phyloP scores from a whole-genome alignment of 1,284 basidiomycete genomes.

The Stereum hirsutum region DNA sequence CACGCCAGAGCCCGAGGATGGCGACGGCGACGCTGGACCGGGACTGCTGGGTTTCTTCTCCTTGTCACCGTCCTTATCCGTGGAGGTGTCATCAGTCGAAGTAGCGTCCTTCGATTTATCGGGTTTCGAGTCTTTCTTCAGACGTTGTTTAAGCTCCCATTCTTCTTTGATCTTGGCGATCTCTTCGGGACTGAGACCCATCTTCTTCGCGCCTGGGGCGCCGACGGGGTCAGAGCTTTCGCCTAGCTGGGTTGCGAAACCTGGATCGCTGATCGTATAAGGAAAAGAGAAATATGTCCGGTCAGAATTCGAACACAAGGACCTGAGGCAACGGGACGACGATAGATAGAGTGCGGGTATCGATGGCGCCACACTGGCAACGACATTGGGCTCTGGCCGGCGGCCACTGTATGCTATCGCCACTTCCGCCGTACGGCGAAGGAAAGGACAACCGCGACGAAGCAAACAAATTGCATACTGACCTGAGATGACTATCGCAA shows the following conservation, averaged over 20 bases:
- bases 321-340: too few relatives aligned
- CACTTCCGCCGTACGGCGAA: too few relatives aligned
- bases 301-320: too few relatives aligned
- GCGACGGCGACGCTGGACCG: slow-evolving; percentile 7
- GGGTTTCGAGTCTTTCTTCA: slow-evolving; percentile 44
- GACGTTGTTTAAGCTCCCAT: slow-evolving; percentile 61
- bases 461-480: too few relatives aligned
- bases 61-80: slow-evolving; percentile 10
- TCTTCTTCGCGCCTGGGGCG: slow-evolving; percentile 18
- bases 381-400: too few relatives aligned
- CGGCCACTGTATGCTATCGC: too few relatives aligned
- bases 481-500: slow-evolving; percentile 61
- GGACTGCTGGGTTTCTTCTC: slow-evolving; percentile 4
- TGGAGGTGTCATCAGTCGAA: slow-evolving; percentile 13
- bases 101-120: slow-evolving; percentile 28
- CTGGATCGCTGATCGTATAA: slow-evolving; percentile 53
- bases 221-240: slow-evolving; percentile 25
- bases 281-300: too few relatives aligned
- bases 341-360: too few relatives aligned
- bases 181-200: slow-evolving; percentile 43
- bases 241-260: slow-evolving; percentile 53
- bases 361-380: too few relatives aligned
- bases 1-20: slow-evolving; percentile 12
- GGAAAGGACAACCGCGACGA: too few relatives aligned
- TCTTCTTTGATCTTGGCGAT: slow-evolving; percentile 68